Evolutionary conservation across 495 filamentous ascomycete genomes (phyloP).

Genomic region (Recurvomyces mirabilis): DNA sequence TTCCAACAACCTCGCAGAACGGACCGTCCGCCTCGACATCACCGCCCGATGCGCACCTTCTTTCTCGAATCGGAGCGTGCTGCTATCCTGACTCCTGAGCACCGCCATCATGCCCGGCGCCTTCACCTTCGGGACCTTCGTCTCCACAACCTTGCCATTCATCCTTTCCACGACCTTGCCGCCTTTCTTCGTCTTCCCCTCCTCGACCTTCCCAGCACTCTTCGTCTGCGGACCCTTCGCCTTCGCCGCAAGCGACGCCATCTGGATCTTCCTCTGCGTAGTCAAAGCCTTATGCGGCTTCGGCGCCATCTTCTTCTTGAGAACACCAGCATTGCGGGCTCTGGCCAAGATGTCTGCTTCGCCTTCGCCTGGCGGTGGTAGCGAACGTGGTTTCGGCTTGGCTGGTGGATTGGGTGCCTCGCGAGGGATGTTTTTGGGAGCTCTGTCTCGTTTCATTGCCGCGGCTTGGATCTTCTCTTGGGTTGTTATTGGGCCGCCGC

Average conservation of each 20-base stretch:
- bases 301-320: not conserved
- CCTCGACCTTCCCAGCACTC: not conserved
- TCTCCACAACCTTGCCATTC: too few relatives aligned
- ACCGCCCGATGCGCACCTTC: not conserved
- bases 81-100: not conserved
- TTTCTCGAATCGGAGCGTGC: not conserved
- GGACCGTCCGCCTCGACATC: not conserved
- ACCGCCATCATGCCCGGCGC: not conserved
- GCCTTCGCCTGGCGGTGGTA: conserved; percentile 3
- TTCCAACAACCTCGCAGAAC: not conserved
- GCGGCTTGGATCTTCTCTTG: not conserved
- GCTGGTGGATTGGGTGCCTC: not conserved
- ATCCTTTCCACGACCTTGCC: too few relatives aligned
- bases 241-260: not conserved
- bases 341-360: too few relatives aligned
- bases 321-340: too few relatives aligned
- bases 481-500: not conserved
- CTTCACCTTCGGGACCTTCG: not conserved
- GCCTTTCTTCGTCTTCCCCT: not conserved
- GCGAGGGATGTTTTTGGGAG: not conserved
- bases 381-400: not conserved
- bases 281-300: conserved; percentile 2
- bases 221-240: not conserved
- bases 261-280: conserved; percentile 2
- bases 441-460: not conserved